Evolutionary conservation across 2,329 filamentous ascomycete genomes (phyloP), one percentile per base, ranked within the genome.

Genomic region (Colletotrichum neosansevieriae): DNA sequence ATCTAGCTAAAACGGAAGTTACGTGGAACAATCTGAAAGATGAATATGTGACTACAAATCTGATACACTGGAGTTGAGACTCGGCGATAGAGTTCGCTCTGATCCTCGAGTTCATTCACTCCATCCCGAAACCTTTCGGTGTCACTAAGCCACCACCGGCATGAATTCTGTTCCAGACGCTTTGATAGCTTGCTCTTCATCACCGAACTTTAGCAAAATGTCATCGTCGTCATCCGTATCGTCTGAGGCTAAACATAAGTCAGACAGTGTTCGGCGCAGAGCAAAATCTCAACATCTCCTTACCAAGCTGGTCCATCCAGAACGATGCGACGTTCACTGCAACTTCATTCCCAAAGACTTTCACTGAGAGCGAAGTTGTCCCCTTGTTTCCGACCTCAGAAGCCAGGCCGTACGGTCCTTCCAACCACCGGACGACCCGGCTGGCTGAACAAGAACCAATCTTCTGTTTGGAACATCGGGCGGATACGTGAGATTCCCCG

Each of bases 231-330:
- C 49, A 32, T 51, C 49, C 10, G 49, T 51, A 17, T 24, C 49
- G 17, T 51, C 49, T 32, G 10, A 51, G 10, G 49, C 24, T 51
- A 12, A 34, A n/a, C 32, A 29, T 34, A 13, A 32, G 24, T 51
- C 21, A 51, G 49, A 38, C 49, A 29, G 21, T n/a, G 2, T 17
- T 32, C 4, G 32, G 9, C 29, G 24, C 24, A 15, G 24, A 0
- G 15, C 1, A 11, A 7, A 13, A 10, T 34, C 9, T 29, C 13
- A 0, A 15, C 3, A 1, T n/a, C 74, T 17, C 19, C 42, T 58
- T 42, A 58, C 56, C 56, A 11, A 45, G 56, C 19, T 45, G 40
- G 9, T 47, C 40, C n/a, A 58, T 17, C n/a, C 40, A 47, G 17
- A 58, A 58, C 40, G 24, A 29, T 12, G 56, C 56, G 34, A 47